Evolutionary conservation across 441 rosid genomes (phyloP), one percentile per base, ranked within the genome.

Genomic region (Populus hybrid): DNA sequence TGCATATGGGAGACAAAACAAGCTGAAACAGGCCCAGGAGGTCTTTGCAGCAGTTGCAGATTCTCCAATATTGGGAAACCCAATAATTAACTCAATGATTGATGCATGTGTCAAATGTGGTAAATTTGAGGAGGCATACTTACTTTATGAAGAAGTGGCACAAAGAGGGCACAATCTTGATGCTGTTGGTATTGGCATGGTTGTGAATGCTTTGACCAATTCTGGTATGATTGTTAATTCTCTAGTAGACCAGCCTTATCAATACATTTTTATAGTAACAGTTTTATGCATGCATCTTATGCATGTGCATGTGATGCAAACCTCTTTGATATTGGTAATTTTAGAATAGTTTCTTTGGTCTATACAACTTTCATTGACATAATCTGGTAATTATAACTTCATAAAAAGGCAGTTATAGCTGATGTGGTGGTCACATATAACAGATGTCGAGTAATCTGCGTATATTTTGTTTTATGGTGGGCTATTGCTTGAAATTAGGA

Each of bases 151-250:
- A 81, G 91, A 88, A 79, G 85, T 88, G 79, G 80, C 78, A 50
- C 76, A 75, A 70, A 85, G 71, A 70, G 92, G 88, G 70, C 83
- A 81, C 66, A 76, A 84, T 79, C 84, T 83, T 30, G 88, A 86
- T 75, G 87, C 91, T 81, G 88, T 94, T 82, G 83, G 91, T 73
- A 77, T 89, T 75, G 87, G 97, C 87, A 87, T 88, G 61, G 82
- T 90, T 67, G 98, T 92, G 81, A 90, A 92, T 83, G 86, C 93
- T 70, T 81, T 94, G 81, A 85, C 97, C 68, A 87, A 85, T 76
- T 78, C 71, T 78, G 94, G 98, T 92, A 92, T 73, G 85, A 70
- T 21, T 59, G 21, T 70, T 28, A 57, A 63, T 59, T 67, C 72
- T 70, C 67, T 21, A 64, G 21, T 10, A 14, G 42, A 61, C n/a